These are phyloP conservation scores for Cochlearia excelsa DNA, from an alignment of 345 rosid genomes.

Conservation along the genomic window DNA sequence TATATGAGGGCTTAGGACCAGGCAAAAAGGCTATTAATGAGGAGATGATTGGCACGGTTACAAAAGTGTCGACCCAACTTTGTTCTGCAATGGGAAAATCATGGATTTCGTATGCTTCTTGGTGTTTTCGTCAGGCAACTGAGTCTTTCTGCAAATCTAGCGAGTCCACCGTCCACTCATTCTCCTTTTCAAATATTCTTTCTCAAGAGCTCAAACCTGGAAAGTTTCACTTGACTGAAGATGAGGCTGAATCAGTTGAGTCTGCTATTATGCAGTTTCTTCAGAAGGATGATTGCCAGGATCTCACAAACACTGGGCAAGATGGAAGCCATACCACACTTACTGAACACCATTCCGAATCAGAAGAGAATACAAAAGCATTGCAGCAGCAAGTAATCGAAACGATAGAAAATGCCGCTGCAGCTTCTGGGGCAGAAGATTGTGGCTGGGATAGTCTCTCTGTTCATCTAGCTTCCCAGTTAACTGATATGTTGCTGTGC, in stretches of 20 bases:
- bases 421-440: conserved; percentile 63
- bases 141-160: conserved; percentile 42
- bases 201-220: conserved; percentile 57
- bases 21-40: conserved; percentile 44
- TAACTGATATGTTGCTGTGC: conserved; percentile 41
- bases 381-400: conserved; percentile 56
- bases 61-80: conserved; percentile 77
- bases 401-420: conserved; percentile 69
- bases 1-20: conserved; percentile 34
- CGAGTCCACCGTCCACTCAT: conserved; percentile 44
- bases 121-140: conserved; percentile 84
- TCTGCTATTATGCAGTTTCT: conserved; percentile 44
- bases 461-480: conserved; percentile 57
- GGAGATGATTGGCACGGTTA: conserved; percentile 69
- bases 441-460: conserved; percentile 54
- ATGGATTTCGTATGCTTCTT: conserved; percentile 89
- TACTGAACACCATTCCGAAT: conserved; percentile 41
- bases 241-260: conserved; percentile 54
- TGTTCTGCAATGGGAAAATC: conserved; percentile 85
- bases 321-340: conserved; percentile 32
- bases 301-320: conserved; percentile 33
- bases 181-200: conserved; percentile 60
- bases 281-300: conserved; percentile 33
- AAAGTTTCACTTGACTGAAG: conserved; percentile 65
- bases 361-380: conserved; percentile 32